Evolutionary conservation across 306 rosid genomes (phyloP), one percentile per base, ranked within the genome.

Genomic region (Lathyrus oleraceus): DNA sequence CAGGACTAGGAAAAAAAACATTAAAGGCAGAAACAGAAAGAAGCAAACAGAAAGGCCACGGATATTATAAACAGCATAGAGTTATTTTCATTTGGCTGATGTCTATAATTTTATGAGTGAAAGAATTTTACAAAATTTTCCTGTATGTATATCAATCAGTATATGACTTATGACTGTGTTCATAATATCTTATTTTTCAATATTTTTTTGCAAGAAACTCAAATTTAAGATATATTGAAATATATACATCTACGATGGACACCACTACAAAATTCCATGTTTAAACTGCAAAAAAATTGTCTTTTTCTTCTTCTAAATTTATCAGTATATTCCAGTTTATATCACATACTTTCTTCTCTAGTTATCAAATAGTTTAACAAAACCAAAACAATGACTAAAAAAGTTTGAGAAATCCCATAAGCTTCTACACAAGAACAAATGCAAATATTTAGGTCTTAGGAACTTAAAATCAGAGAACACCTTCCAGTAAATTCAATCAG

Each of bases 211-310:
- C 49, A 39, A 30, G 52, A 70, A 54, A 62, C 48, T 58, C 40
- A 25, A 76, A 19, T 61, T 25, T 60, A 71, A 71, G 67, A 80
- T 36, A 80, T 27, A n/a, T 13, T 23, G 48, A 58, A 75, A 69
- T 17, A 61, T 16, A 63, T 58, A 17, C 64, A 65, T 60, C 40
- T 20, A 32, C 48, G 10, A 38, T 44, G 52, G 57, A 58, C 47
- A 72, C 42, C 58, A 17, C 59, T 16, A 59, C 35, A 66, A 61
- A 17, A 49, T 49, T 49, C 12, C 57, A 17, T 20, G 57, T 17
- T 17, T 51, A 17, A 17, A 51, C 4, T 51, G 11, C 19, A 19
- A 51, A 17, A 9, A 17, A 17, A 19, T 51, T 51, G 57, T 51
- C 9, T 3, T 51, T 51, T 17, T 49, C 19, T 16, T 17, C 39